These are phyloP conservation scores for Russula compacta DNA, from an alignment of 768 basidiomycete species.

Conservation along the genomic window DNA sequence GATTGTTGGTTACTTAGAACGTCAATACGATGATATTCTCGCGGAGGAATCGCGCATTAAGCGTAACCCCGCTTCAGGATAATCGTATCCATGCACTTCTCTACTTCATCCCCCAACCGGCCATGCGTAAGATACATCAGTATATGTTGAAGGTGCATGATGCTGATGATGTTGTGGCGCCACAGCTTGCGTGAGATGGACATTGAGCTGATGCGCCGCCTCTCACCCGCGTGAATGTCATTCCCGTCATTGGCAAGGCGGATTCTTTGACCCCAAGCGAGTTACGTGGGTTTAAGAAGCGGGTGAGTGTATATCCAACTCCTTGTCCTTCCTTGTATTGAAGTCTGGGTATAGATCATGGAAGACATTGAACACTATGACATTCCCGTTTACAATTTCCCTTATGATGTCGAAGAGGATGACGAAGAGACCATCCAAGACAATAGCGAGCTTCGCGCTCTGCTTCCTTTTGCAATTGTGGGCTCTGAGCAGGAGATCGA, in stretches of 20 bases:
- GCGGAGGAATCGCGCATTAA: conserved; percentile 99
- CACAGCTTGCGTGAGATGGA: conserved; percentile 90
- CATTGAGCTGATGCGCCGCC: conserved; percentile 96
- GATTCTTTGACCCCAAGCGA: conserved; percentile 92
- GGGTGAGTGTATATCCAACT: conserved; percentile 37
- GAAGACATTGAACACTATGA: conserved; percentile 98
- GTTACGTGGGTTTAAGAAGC: conserved; percentile 91
- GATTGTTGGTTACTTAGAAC: conserved; percentile 92
- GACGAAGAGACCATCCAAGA: conserved; percentile 98
- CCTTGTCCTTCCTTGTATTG: not conserved
- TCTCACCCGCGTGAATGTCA: conserved; percentile 99
- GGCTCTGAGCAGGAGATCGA: conserved; percentile 97
- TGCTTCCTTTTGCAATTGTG: conserved; percentile 95
- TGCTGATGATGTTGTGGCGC: conserved; percentile 9
- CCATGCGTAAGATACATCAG: conserved; percentile 57
- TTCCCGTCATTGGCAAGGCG: conserved; percentile 95
- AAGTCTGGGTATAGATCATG: conserved; percentile 65
- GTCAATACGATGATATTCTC: conserved; percentile 98
- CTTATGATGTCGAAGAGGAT: conserved; percentile 98
- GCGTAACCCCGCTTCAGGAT: conserved; percentile 99
- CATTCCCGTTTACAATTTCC: conserved; percentile 99
- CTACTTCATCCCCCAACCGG: conserved; percentile 99
- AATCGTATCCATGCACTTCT: conserved; percentile 94
- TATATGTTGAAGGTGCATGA: not conserved
- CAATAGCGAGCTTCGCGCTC: conserved; percentile 86